phyloP scores from a whole-genome alignment of 2,329 filamentous ascomycete genomes.

The Curvularia eragrostidis region DNA sequence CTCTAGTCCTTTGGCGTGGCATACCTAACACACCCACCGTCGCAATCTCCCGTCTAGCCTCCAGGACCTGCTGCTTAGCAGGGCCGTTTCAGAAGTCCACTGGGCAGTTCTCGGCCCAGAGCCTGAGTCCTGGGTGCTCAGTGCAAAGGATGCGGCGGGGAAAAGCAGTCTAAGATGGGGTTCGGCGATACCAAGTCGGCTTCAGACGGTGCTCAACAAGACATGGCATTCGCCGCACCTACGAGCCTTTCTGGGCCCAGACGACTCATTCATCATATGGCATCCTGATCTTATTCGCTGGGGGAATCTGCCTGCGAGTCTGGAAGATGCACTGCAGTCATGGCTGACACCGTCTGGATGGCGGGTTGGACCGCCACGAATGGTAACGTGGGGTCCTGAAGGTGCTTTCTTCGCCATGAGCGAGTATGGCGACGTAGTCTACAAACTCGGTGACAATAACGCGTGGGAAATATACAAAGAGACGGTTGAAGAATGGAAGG shows the following conservation, averaged over 20 bases:
- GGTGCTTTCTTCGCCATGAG: constrained; percentile 48
- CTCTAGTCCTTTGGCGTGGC: background rate
- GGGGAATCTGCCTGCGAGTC: constrained; percentile 32
- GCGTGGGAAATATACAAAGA: constrained; percentile 43
- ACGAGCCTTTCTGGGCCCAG: constrained; percentile 40
- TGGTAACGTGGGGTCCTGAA: constrained; percentile 41
- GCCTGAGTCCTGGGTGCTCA: constrained; percentile 45
- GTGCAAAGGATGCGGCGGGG: constrained; percentile 36
- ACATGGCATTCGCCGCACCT: constrained; percentile 41
- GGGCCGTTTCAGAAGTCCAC: constrained; percentile 36
- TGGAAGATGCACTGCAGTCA: constrained; percentile 43
- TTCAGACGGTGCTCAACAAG: constrained; percentile 30
- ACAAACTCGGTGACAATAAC: constrained; percentile 31
- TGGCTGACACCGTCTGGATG: constrained; percentile 49
- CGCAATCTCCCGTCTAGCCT: constrained; percentile 40
- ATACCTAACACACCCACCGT: constrained; percentile 17
- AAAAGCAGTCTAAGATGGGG: constrained; percentile 44
- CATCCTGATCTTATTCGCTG: constrained; percentile 44
- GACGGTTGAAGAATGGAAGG: constrained; percentile 47
- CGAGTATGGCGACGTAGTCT: constrained; percentile 46
- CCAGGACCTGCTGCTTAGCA: constrained; percentile 33
- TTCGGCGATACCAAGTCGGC: constrained; percentile 27
- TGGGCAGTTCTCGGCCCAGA: constrained; percentile 42
- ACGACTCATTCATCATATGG: constrained; percentile 46
- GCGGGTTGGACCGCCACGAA: constrained; percentile 44